Conservation (phyloP, 441 rosid genomes). For the Lepidium campestre region DNA sequence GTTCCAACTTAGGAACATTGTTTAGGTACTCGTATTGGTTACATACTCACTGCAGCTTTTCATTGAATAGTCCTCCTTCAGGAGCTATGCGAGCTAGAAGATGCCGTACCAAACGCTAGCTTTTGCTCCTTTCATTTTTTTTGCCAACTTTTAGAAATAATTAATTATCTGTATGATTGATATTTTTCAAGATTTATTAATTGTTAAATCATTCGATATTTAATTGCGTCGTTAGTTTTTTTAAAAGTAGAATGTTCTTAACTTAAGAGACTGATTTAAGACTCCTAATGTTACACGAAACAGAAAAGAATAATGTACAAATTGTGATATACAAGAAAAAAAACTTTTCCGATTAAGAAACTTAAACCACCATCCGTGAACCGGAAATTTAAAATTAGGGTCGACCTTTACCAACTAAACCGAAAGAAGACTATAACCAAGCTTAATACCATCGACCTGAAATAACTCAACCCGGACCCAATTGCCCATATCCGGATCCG, state of each 20-base stretch:
- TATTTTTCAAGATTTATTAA: not conserved
- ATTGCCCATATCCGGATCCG: no score
- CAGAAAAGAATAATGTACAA: not conserved
- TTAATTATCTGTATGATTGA: constrained; percentile 3
- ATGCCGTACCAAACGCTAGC: constrained; percentile 74
- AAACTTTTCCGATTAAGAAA: no score
- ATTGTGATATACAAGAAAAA: no score
- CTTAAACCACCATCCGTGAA: no score
- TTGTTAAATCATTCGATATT: not conserved
- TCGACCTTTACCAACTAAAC: no score
- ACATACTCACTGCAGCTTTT: constrained; percentile 50
- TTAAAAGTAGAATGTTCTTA: constrained; percentile 12
- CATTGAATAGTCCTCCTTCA: constrained; percentile 58
- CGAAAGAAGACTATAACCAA: no score
- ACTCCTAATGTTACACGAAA: not conserved
- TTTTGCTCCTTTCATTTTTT: not conserved
- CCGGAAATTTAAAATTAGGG: no score
- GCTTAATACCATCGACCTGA: no score
- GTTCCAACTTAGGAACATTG: constrained; percentile 57
- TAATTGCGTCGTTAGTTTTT: constrained; percentile 3
- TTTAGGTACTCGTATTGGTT: constrained; percentile 62
- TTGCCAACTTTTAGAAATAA: constrained; percentile 5
- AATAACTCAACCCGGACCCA: no score
- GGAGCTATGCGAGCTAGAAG: constrained; percentile 49
- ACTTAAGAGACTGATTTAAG: not conserved